phyloP scores from a whole-genome alignment of 768 basidiomycete species.

The Lactifluus piperatus region DNA sequence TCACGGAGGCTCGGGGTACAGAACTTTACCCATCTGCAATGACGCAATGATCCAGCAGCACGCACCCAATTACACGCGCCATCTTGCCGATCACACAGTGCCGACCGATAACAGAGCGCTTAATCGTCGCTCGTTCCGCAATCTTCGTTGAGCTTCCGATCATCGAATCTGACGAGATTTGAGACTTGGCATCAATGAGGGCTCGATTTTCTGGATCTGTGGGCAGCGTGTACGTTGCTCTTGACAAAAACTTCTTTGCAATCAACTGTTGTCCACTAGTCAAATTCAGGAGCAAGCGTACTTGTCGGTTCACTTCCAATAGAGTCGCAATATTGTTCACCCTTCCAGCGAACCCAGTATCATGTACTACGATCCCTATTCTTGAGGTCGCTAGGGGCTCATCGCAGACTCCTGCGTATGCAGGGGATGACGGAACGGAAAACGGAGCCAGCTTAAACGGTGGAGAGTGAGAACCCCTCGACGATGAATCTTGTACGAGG shows the following conservation, averaged over 20 bases:
- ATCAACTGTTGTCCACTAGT: constrained; percentile 17
- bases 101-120: constrained; percentile 43
- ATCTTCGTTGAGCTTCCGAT: constrained; percentile 79
- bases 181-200: constrained; percentile 71
- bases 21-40: constrained; percentile 68
- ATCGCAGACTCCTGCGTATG: constrained; percentile 30
- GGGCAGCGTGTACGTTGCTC: constrained; percentile 44
- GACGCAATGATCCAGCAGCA: constrained; percentile 83
- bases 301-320: constrained; percentile 73
- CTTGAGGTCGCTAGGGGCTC: constrained; percentile 41
- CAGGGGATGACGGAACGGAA: constrained; percentile 41
- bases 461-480: constrained; percentile 17
- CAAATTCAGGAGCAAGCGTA: constrained; percentile 29
- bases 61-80: constrained; percentile 74
- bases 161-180: constrained; percentile 75
- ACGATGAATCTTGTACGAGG: constrained; percentile 5
- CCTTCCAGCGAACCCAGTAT: constrained; percentile 47
- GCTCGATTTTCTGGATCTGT: constrained; percentile 53
- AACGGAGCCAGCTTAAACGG: constrained; percentile 26
- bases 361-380: constrained; percentile 56
- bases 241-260: constrained; percentile 40
- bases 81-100: constrained; percentile 82
- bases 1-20: background rate
- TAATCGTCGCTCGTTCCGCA: constrained; percentile 72
- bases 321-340: constrained; percentile 72